Conservation (phyloP, 2,329 filamentous ascomycete genomes). For the Claviceps arundinis region DNA sequence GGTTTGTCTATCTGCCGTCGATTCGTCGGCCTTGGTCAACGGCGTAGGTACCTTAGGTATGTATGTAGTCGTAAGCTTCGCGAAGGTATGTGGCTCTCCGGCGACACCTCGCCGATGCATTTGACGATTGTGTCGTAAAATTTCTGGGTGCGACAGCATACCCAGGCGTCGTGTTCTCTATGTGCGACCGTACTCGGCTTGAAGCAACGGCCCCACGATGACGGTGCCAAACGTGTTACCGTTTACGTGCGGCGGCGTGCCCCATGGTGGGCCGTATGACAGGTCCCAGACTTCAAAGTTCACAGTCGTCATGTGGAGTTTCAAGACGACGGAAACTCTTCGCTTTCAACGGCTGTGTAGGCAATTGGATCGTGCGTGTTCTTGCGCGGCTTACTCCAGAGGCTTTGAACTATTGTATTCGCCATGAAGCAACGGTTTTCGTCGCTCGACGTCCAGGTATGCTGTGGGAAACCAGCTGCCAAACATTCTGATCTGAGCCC, state of each 20-base stretch:
- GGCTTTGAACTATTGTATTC: background rate
- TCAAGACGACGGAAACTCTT: background rate
- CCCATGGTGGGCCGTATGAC: no score
- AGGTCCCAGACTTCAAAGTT: no score
- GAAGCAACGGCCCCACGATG: slow-evolving; percentile 6
- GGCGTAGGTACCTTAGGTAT: no score
- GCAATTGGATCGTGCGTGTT: background rate
- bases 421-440: slow-evolving; percentile 69
- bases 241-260: background rate
- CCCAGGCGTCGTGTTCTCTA: no score
- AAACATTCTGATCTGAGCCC: background rate
- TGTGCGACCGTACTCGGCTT: background rate
- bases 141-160: no score
- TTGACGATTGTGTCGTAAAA: no score
- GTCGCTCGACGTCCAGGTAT: slow-evolving; percentile 62
- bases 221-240: background rate
- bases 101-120: no score
- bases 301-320: background rate
- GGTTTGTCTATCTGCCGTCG: no score
- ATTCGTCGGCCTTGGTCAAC: no score
- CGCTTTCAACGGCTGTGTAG: no score
- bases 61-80: no score
- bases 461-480: background rate
- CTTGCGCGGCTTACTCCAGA: background rate
- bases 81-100: no score